Evolutionary conservation across 805 yeast genomes (phyloP), one percentile per base, ranked within the genome.

Genomic region (Kuraishia capsulata): DNA sequence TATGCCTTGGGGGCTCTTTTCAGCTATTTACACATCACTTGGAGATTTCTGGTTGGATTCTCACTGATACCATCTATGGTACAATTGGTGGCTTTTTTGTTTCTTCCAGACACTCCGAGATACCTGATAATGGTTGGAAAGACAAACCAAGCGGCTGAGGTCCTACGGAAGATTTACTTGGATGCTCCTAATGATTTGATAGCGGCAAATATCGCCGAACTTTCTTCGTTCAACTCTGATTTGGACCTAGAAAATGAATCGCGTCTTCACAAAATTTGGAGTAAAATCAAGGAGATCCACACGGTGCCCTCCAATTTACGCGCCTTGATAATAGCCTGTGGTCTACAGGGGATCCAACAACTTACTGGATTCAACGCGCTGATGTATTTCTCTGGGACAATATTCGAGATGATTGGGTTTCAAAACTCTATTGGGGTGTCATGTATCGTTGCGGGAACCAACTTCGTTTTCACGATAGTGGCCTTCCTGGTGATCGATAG

Each of bases 331-430:
- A 78, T 90, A 51, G 92, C 90, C 9, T 88, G 96, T 66, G 96
- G 94, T 26, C 64, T 90, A 46, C 97, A 92, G 63, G 96, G 94
- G 41, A 82, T 92, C 53, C 97, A 90, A 65, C 98, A 90, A 62
- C 87, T 90, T 51, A 83, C 95, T n/a, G 97, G 97, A 47, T 89
- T 90, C 76, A 92, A 90, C 64, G 86, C 97, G 4, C 72, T 90
- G 51, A 85, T 90, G 95, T 90, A 92, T 65, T 90, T 89, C 61
- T 82, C 95, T 36, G 80, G 95, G 26, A 89, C 97, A 2, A 82
- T 92, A 48, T 92, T 92, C 55, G 81, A 88, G 60, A 78, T 88
- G 32, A 86, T 89, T 38, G 98, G 97, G 3, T 90, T 89, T 56
- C 53, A 74, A 44, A 77, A 89, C 57, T 74, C 97, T 6, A 83